Base-by-base conservation (phyloP, 495 filamentous ascomycete genomes). In the Talaromyces ruber region DNA sequence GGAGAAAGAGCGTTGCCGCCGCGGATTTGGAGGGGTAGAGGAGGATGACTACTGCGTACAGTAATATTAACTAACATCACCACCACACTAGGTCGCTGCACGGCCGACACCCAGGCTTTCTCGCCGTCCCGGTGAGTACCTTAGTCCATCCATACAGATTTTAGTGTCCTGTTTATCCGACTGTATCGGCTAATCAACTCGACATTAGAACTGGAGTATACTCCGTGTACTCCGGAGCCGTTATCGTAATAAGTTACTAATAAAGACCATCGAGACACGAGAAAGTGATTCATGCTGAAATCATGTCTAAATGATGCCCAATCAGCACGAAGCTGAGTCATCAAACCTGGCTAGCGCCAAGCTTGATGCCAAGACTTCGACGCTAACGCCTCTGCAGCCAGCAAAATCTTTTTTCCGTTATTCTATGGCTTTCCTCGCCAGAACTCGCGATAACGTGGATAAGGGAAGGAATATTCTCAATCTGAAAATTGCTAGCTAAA, bases 331-430 rank as follows among this genome's bases (percentile, higher is more conserved):
- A 54, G 54, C 26, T 57, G 18, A 57, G 26, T 57, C 54, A 57
- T 57, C 59, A 21, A 47, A 25, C 5, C 18, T 53, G 22, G 21
- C 8, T 34, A 1, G 2, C 34, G 43, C 43, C 58, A 43, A 43
- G 58, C 58, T 18, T 45, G 24, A 16, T 57, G 54, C 26, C 54
- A 57, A 37, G 26, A 26, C 25, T 24, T 18, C 7, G 30, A 26
- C 47, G 12, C 47, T 52, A 52, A 24, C n/a, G 18, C 21, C 29
- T 34, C 34, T 32, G 25, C 9, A 21, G 25, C 22, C 22, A n/a
- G 59, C 45, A 53, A 61, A 52, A 61, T 61, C 34, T 53, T 61
- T 52, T 50, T 61, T 61, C 54, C 54, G 54, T 34, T 28, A n/a
- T 54, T 54, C 51, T 28, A 24, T 28, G 22, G 51, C 51, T 54